Evolutionary conservation across 805 yeast species (phyloP).

Genomic region (Candida insectorum): DNA sequence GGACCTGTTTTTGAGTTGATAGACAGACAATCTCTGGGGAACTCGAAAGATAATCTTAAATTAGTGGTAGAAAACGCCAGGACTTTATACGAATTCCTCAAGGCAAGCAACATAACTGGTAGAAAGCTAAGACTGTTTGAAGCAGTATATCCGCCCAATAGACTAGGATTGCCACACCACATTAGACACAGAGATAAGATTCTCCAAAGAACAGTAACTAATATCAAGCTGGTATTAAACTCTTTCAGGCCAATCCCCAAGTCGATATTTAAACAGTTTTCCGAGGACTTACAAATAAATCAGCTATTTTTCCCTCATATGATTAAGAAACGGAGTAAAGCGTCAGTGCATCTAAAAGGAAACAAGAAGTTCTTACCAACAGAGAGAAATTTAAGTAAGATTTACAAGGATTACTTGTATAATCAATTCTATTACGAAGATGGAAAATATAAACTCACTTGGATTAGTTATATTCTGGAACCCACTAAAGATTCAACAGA

Average conservation of each 20-base stretch:
- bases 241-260: slow-evolving; percentile 20
- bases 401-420: slow-evolving; percentile 24
- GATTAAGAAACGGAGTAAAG: slow-evolving; percentile 17
- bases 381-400: slow-evolving; percentile 24
- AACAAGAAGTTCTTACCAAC: slow-evolving; percentile 26
- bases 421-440: slow-evolving; percentile 27
- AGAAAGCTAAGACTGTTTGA: slow-evolving; percentile 28
- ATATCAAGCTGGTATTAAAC: slow-evolving; percentile 18
- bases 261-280: slow-evolving; percentile 16
- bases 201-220: slow-evolving; percentile 21
- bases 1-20: slow-evolving; percentile 3
- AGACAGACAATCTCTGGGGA: too few relatives aligned
- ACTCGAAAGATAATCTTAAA: too few relatives aligned
- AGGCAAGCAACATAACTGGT: too few relatives aligned
- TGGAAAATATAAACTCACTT: slow-evolving; percentile 18
- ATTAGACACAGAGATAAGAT: slow-evolving; percentile 22
- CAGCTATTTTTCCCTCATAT: slow-evolving; percentile 25
- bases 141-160: slow-evolving; percentile 26
- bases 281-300: slow-evolving; percentile 16
- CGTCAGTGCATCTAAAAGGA: slow-evolving; percentile 11
- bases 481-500: too few relatives aligned
- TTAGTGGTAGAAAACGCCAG: too few relatives aligned
- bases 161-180: slow-evolving; percentile 30
- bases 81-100: too few relatives aligned
- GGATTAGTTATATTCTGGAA: too few relatives aligned